These are phyloP conservation scores for Ceratorhiza oryzae-sativae DNA, from an alignment of 1,284 basidiomycete species.

Conservation along the genomic window DNA sequence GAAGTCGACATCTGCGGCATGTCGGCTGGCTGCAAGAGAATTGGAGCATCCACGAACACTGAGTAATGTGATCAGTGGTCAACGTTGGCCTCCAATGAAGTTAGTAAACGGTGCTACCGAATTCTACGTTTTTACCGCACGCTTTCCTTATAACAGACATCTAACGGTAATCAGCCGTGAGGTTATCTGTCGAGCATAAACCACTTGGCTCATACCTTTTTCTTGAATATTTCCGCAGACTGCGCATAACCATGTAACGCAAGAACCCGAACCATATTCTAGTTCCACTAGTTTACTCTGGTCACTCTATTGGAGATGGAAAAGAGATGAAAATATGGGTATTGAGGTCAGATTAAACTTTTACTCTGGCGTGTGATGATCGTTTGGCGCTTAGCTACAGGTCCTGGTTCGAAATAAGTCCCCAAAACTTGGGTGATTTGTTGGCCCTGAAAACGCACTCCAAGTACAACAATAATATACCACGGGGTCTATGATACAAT, in stretches of 20 bases:
- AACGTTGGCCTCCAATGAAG: background rate
- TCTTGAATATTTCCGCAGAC: slow-evolving; percentile 79
- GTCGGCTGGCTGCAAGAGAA: slow-evolving; percentile 75
- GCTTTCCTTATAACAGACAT: slow-evolving; percentile 78
- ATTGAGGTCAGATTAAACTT: no score
- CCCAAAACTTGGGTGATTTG: no score
- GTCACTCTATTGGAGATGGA: no score
- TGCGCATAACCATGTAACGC: slow-evolving; percentile 73
- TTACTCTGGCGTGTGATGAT: no score
- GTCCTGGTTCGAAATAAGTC: no score
- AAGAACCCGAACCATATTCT: slow-evolving; percentile 46
- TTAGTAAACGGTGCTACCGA: slow-evolving; percentile 57
- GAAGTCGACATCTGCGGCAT: slow-evolving; percentile 59
- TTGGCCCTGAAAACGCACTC: no score
- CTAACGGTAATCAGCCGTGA: slow-evolving; percentile 56
- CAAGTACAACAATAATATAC: no score
- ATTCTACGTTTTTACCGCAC: slow-evolving; percentile 70
- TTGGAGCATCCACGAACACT: slow-evolving; percentile 86
- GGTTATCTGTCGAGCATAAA: background rate
- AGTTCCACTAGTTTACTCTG: no score
- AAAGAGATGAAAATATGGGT: no score
- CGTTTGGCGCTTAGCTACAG: no score
- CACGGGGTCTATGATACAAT: no score
- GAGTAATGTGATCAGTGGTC: background rate
- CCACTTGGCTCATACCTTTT: slow-evolving; percentile 62